Conservation (phyloP, 352 stramenopile species). For the Thraustotheca clavata region DNA sequence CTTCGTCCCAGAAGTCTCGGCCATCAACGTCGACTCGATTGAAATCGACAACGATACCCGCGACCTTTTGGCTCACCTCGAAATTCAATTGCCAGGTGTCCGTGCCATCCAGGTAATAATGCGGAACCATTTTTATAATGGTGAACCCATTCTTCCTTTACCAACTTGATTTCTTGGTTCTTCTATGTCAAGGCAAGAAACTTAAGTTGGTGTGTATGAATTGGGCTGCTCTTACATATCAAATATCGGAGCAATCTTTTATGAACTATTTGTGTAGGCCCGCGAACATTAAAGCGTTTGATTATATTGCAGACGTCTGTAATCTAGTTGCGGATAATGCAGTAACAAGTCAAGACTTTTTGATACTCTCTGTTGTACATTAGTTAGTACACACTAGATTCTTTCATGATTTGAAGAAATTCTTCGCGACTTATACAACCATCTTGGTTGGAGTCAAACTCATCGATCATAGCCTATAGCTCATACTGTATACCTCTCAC, state of each 20-base stretch:
- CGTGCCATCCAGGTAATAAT: conserved; percentile 77
- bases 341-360: conserved; percentile 19
- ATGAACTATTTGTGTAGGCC: conserved; percentile 12
- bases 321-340: background rate
- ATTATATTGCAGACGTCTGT: background rate
- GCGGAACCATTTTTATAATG: conserved; percentile 18
- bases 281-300: conserved; percentile 20
- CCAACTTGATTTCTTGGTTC: background rate
- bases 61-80: conserved; percentile 95
- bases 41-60: conserved; percentile 98
- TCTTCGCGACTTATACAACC: conserved; percentile 86
- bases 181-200: background rate
- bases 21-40: conserved; percentile 90
- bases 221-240: background rate
- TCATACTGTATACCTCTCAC: too few species aligned
- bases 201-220: background rate
- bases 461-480: conserved; percentile 90
- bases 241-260: background rate
- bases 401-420: conserved; percentile 87
- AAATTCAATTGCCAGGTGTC: conserved; percentile 89
- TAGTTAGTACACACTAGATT: conserved; percentile 39
- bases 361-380: background rate
- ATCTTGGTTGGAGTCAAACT: conserved; percentile 92
- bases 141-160: conserved; percentile 15
- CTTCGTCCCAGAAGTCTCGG: conserved; percentile 98